Conservation (phyloP, 2,329 filamentous ascomycete species). For the Colletotrichum theobromicola region DNA sequence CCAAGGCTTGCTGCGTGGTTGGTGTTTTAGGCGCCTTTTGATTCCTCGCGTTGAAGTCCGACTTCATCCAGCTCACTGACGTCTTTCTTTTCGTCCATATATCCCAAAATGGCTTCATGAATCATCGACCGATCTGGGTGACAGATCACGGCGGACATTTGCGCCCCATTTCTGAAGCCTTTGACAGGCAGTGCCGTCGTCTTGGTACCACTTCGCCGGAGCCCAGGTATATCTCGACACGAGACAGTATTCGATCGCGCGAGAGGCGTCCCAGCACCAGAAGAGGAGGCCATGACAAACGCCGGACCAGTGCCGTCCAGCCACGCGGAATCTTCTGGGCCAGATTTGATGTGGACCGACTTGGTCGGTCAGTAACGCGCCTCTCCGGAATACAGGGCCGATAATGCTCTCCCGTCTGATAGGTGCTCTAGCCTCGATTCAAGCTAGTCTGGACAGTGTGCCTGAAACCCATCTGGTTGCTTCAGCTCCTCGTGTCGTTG, state of each 20-base stretch:
- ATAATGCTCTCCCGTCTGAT: neutral
- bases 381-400: slow-evolving; percentile 12
- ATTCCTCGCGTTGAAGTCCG: neutral
- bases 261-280: no score
- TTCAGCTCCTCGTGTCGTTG: neutral
- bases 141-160: neutral
- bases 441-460: neutral
- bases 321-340: neutral
- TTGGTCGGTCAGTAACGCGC: neutral
- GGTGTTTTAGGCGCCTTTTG: neutral
- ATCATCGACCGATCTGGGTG: neutral
- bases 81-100: neutral
- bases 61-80: neutral
- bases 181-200: neutral
- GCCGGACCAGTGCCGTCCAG: neutral
- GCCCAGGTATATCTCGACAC: neutral
- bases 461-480: neutral
- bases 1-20: neutral
- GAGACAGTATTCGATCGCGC: neutral
- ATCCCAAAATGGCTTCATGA: neutral
- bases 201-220: neutral
- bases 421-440: neutral
- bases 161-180: neutral
- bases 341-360: neutral
- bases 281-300: neutral